Percentiles rank a stretch among this genome's conserved stretches.
These are phyloP conservation scores for Petunia hybrid DNA, from an alignment of 305 asterid genomes.

Conservation along the genomic window DNA sequence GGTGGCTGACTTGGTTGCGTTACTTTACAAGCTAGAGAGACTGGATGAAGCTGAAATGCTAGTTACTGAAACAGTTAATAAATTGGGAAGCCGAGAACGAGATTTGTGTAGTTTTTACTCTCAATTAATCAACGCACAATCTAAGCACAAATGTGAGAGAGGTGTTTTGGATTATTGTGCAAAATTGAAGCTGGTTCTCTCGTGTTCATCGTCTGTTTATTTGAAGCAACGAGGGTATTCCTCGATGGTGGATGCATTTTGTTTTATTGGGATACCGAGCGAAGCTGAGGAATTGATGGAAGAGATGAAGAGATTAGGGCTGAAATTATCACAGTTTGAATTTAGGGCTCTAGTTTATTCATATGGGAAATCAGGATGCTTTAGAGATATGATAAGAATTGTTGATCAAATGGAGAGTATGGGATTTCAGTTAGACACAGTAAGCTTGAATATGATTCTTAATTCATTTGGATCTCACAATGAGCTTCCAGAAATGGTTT, in stretches of 20 bases:
- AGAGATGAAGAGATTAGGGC: constrained; percentile 67
- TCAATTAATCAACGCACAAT: constrained; percentile 59
- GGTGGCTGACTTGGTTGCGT: constrained; percentile 74
- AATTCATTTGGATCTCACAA: constrained; percentile 72
- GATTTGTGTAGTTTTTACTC: constrained; percentile 73
- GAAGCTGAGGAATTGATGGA: constrained; percentile 69
- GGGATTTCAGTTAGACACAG: constrained; percentile 76
- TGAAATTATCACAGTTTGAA: constrained; percentile 67
- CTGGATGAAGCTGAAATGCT: constrained; percentile 60
- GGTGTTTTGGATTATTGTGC: constrained; percentile 55
- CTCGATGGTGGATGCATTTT: constrained; percentile 67
- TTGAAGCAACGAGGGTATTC: constrained; percentile 67
- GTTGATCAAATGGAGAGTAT: constrained; percentile 54
- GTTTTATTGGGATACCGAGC: constrained; percentile 65
- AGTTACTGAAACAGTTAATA: constrained; percentile 54
- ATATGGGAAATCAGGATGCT: constrained; percentile 72
- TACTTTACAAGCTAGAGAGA: constrained; percentile 55
- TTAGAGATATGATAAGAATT: constrained; percentile 78
- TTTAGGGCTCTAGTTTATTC: constrained; percentile 67
- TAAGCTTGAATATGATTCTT: constrained; percentile 81
- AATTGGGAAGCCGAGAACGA: constrained; percentile 59
- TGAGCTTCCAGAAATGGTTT: constrained; percentile 60
- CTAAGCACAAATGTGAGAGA: constrained; percentile 56
- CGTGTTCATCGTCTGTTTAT: constrained; percentile 59
- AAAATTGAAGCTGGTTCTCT: constrained; percentile 45